A percentile compares a stretch with the other conserved stretches of the same genome.
Conservation (phyloP, 2,329 filamentous ascomycete species). For the Pseudohalonectria lignicola region DNA sequence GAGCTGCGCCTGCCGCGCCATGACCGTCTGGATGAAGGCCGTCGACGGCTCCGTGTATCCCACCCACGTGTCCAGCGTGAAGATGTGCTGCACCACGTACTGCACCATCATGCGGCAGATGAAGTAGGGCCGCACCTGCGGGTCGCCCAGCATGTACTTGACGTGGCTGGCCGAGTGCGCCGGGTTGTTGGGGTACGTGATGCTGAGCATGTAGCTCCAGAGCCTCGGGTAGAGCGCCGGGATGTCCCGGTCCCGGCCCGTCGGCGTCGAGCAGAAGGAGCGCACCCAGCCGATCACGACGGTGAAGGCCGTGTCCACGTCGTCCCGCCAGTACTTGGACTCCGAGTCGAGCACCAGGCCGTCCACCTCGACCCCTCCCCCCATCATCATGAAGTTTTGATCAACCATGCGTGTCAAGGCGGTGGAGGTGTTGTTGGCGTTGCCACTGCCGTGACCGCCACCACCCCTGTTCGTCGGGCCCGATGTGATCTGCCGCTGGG, state of each 20-base stretch:
- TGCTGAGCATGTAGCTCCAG: slow-evolving; percentile 24
- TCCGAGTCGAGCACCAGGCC: slow-evolving; percentile 3
- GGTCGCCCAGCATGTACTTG: slow-evolving; percentile 19
- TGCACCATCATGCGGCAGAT: slow-evolving; percentile 24
- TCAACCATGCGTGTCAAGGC: neutral
- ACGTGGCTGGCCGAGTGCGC: slow-evolving; percentile 19
- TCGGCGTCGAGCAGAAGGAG: slow-evolving; percentile 5
- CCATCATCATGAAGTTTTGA: neutral
- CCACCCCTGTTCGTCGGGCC: too few species aligned
- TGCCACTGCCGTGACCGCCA: too few species aligned
- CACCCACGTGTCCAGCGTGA: slow-evolving; percentile 20
- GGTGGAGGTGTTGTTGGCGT: neutral
- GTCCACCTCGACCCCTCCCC: slow-evolving; percentile 1
- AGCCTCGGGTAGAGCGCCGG: slow-evolving; percentile 9
- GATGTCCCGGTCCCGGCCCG: slow-evolving; percentile 3
- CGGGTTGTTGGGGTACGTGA: slow-evolving; percentile 14
- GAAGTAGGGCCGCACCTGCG: slow-evolving; percentile 19
- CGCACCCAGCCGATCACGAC: slow-evolving; percentile 8
- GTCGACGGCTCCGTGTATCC: slow-evolving; percentile 1
- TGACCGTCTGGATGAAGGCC: neutral
- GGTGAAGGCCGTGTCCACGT: slow-evolving; percentile 10
- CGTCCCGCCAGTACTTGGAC: slow-evolving; percentile 4
- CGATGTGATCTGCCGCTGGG: neutral
- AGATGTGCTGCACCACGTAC: slow-evolving; percentile 22
- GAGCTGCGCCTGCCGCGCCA: neutral